Evolutionary conservation across 176 grass and related monocot species (phyloP), one percentile per base, ranked within the genome.

Genomic region (Themeda triandra): DNA sequence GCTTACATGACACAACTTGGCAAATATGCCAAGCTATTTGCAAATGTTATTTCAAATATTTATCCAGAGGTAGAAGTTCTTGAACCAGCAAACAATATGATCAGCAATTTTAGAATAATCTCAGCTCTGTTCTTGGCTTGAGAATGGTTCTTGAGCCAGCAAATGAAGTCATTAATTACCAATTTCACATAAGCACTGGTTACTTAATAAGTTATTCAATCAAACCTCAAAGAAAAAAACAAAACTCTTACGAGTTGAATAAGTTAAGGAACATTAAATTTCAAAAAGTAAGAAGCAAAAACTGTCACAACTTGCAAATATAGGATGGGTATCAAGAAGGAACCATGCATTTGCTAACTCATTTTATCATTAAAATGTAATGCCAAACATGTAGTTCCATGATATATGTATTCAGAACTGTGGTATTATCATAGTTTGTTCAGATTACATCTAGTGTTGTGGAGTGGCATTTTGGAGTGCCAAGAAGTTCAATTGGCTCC

Each of bases 221-320:
- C 49, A 78, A 30, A 67, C 36, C 37, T 46, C 36, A 73, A 23
- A 60, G 56, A 33, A 28, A 68, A 84, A 84, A 77, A 31, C 31
- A 72, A 36, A 15, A 14, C 42, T 32, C 1, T 19, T 44, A 66
- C 32, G 18, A 10, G 0, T 74, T 17, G 11, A 51, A 49, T 21
- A 51, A 74, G 12, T 74, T 17, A 72, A 30, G 14, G 17, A 67
- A 21, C 17, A 74, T 30, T 74, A 74, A 6, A 51, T 74, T 51
- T 73, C 14, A 49, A 9, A 49, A 42, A 17, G 14, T 32, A 74
- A 31, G 15, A 32, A 51, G 4, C 28, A 74, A 7, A 46, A 74
- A 51, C 45, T 51, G 27, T 74, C 44, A 32, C 44, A 31, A 51
- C 10, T 29, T 42, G 36, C 15, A 65, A 36, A 78, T 37, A 28